Conservation (phyloP, 257 asterid species). For the Nicotiana sylvestris region DNA sequence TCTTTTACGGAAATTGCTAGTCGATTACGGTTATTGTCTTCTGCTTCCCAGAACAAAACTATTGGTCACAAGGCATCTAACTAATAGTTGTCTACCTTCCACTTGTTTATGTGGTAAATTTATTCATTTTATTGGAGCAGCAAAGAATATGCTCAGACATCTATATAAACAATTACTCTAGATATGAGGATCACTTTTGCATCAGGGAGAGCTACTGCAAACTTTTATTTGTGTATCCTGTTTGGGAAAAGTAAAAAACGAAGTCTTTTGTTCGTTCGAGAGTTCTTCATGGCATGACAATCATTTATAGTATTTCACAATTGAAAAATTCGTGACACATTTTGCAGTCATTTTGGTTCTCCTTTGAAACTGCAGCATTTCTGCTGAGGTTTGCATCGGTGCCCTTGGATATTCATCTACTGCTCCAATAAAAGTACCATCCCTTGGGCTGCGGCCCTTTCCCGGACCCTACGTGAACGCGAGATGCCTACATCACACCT, state of each 20-base stretch:
- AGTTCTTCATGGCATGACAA: neutral
- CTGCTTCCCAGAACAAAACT: slow-evolving; percentile 44
- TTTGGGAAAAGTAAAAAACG: neutral
- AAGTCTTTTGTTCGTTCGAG: neutral
- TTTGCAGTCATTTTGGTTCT: neutral
- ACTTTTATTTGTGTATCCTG: neutral
- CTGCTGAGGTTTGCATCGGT: neutral
- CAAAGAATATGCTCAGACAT: neutral
- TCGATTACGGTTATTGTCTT: slow-evolving; percentile 68
- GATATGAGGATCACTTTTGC: neutral
- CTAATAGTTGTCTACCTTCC: slow-evolving; percentile 13
- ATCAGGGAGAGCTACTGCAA: neutral
- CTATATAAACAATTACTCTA: neutral
- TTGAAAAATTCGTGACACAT: neutral
- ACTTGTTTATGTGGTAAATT: slow-evolving; percentile 12
- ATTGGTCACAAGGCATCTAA: slow-evolving; percentile 24
- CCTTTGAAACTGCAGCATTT: neutral
- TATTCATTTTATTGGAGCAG: neutral
- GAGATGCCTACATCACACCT: no score
- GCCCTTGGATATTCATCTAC: neutral
- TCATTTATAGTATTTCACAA: neutral
- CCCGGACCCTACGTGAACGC: no score
- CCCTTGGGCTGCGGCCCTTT: no score
- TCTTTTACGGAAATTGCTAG: slow-evolving; percentile 77
- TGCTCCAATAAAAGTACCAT: no score